Evolutionary conservation across 148 eudicot genomes (phyloP), one percentile per base, ranked within the genome.

Genomic region (Dysphania ambrosioides): DNA sequence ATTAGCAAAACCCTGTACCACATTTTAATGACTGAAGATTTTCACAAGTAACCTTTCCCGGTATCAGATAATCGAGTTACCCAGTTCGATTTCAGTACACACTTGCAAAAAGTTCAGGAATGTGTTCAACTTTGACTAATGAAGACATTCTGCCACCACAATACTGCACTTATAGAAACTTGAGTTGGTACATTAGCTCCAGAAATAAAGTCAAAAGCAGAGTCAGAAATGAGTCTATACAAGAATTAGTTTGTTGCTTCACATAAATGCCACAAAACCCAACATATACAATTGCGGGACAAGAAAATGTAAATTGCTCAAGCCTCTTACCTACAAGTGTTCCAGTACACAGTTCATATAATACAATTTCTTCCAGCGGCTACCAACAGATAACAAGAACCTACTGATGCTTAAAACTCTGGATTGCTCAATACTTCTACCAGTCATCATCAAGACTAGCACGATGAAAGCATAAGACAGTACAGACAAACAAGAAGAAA

Each of bases 401-500:
- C 36, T 18, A 8, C 5, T 35, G 26, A 16, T 55, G 21, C 30
- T 47, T 58, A 41, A 57, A 60, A 13, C 59, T 70, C 51, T 10
- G 21, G 36, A 57, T 11, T 10, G 13, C 16, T 21, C 7, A 18
- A 18, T 11, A 27, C 51, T 49, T 15, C 84, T 80, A 88, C 95
- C 91, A 90, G 63, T 88, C 96, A 63, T 88, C 96, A 34, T 95
- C 98, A 56, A 92, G 92, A 72, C 82, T 92, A 66, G 97, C 96
- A 32, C 89, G 93, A 84, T 90, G 98, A 80, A 90, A 95, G 78
- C 98, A 92, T 84, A 90, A 49, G 32, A 92, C 96, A 3, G 98
- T 92, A 87, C 97, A 87, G 41, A 84, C 86, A 64, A 95, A 92
- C 74, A 95, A 87, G 77, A 95, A 82, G 82, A 92, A 95, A n/a